Percentiles rank a stretch among this genome's conserved stretches.
Evolutionary conservation across 1,284 basidiomycete genomes (phyloP).

Genomic region (Ustilago tritici): DNA sequence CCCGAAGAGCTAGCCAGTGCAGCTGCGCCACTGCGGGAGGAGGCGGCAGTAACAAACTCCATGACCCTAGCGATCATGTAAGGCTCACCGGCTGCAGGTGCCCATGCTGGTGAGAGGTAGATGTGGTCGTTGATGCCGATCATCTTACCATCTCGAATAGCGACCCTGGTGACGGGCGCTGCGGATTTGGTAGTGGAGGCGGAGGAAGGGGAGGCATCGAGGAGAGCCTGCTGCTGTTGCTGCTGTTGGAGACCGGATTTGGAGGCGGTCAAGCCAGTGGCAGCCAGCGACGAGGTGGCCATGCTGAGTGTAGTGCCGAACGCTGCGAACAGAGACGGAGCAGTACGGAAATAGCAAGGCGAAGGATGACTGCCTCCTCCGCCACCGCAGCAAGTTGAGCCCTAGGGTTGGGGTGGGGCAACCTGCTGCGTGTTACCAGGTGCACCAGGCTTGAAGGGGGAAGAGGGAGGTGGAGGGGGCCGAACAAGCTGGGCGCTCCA

Average conservation of each 20-base stretch:
- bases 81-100: conserved; percentile 83
- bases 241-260: conserved; percentile 42
- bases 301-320: conserved; percentile 14
- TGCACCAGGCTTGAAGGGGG: background rate
- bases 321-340: background rate
- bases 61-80: conserved; percentile 95
- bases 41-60: conserved; percentile 88
- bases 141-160: conserved; percentile 57
- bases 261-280: conserved; percentile 52
- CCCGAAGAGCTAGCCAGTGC: conserved; percentile 73
- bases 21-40: conserved; percentile 75
- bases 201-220: conserved; percentile 38
- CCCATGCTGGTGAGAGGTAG: conserved; percentile 91
- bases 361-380: background rate
- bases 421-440: conserved; percentile 7
- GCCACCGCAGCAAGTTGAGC: background rate
- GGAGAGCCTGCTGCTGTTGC: conserved; percentile 49
- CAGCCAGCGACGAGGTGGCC: conserved; percentile 44
- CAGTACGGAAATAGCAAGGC: background rate
- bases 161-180: conserved; percentile 51
- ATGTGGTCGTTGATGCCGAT: conserved; percentile 79
- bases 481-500: background rate
- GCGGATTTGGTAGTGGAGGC: conserved; percentile 37
- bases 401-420: background rate
- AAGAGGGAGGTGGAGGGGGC: background rate